Evolutionary conservation across 1,284 basidiomycete genomes (phyloP).

Genomic region (Sporisorium graminicola): DNA sequence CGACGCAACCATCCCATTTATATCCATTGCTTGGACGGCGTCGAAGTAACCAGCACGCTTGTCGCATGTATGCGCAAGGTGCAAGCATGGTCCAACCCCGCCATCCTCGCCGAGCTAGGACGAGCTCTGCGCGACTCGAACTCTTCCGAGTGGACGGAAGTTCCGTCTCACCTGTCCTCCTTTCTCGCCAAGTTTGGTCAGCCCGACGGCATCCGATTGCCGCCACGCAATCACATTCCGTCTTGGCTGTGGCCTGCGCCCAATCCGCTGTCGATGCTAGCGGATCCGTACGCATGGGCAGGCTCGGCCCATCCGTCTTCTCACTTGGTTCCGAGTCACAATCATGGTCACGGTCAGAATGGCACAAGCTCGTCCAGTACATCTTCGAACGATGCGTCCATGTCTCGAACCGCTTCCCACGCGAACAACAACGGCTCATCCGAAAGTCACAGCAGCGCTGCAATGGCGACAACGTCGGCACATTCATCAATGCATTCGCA

Average conservation of each 20-base stretch:
- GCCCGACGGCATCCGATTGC: constrained; percentile 59
- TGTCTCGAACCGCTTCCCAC: constrained; percentile 12
- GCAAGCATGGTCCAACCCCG: constrained; percentile 59
- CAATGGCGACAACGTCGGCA: constrained; percentile 7
- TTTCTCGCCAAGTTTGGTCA: constrained; percentile 64
- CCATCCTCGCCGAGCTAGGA: constrained; percentile 58
- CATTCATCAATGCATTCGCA: constrained; percentile 13
- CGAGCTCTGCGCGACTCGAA: constrained; percentile 55
- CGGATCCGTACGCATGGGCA: constrained; percentile 44
- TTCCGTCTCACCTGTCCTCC: constrained; percentile 54
- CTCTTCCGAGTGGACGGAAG: constrained; percentile 49
- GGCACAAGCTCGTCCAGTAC: constrained; percentile 1
- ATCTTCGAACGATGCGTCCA: background rate
- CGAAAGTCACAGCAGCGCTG: background rate
- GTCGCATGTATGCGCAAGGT: constrained; percentile 65
- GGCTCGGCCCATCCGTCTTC: constrained; percentile 10
- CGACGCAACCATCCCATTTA: constrained; percentile 63
- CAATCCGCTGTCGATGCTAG: constrained; percentile 32
- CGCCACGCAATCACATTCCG: constrained; percentile 54
- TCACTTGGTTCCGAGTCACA: constrained; percentile 5
- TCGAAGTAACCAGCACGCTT: constrained; percentile 61
- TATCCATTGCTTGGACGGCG: constrained; percentile 67
- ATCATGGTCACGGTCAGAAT: constrained; percentile 14
- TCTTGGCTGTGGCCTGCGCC: constrained; percentile 60
- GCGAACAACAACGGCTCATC: constrained; percentile 11